A percentile compares a stretch with the other conserved stretches of the same genome.
Evolutionary conservation across 192 early-diverging fungal species (phyloP).

Genomic region (Backusella sp.): DNA sequence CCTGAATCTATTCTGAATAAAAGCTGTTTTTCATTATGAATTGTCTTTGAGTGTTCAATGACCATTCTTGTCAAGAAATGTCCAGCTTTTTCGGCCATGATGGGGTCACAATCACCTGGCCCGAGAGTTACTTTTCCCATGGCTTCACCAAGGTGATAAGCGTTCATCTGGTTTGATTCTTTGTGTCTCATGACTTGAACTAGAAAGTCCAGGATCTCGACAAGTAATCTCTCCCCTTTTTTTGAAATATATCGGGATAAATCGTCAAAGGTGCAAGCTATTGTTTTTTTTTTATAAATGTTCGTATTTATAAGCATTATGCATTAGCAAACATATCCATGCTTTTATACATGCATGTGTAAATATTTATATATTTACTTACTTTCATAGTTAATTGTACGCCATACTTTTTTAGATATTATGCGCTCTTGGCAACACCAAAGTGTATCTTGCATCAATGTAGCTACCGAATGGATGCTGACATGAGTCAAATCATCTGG

Average conservation of each 20-base stretch:
- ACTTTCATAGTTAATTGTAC: slow-evolving; percentile 37
- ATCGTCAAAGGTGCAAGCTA: slow-evolving; percentile 28
- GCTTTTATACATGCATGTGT: neutral
- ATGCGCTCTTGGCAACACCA: slow-evolving; percentile 32
- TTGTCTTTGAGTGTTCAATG: slow-evolving; percentile 31
- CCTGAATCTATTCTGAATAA: neutral
- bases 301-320: neutral
- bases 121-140: slow-evolving; percentile 37
- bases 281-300: neutral
- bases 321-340: slow-evolving; percentile 9
- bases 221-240: slow-evolving; percentile 13
- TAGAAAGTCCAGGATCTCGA: slow-evolving; percentile 33
- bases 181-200: slow-evolving; percentile 32
- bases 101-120: slow-evolving; percentile 24
- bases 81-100: slow-evolving; percentile 29
- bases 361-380: slow-evolving; percentile 5
- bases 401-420: slow-evolving; percentile 32
- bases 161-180: slow-evolving; percentile 26
- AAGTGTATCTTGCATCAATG: slow-evolving; percentile 32
- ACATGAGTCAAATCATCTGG: slow-evolving; percentile 21
- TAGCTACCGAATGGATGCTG: slow-evolving; percentile 29
- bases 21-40: slow-evolving; percentile 1
- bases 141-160: slow-evolving; percentile 30
- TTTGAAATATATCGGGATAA: slow-evolving; percentile 17
- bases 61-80: slow-evolving; percentile 29